These are phyloP conservation scores for Kodamaea plutei DNA, from an alignment of 1,139 yeast species.

Conservation along the genomic window DNA sequence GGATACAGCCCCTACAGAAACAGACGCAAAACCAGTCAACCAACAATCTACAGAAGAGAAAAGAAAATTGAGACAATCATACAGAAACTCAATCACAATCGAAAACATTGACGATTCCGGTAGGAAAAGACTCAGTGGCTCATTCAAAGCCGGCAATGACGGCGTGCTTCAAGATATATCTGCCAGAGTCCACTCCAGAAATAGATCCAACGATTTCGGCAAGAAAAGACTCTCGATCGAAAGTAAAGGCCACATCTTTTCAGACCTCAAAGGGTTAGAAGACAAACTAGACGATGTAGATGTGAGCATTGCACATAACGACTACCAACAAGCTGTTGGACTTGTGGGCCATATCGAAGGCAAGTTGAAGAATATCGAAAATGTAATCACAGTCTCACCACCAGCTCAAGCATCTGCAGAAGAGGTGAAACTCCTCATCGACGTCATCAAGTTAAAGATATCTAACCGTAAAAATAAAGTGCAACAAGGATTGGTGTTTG, in stretches of 20 bases:
- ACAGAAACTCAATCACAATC: slow-evolving; percentile 33
- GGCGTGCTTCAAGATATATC: slow-evolving; percentile 49
- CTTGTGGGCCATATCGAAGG: slow-evolving; percentile 42
- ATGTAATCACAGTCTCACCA: slow-evolving; percentile 7
- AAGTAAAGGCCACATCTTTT: slow-evolving; percentile 31
- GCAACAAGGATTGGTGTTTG: slow-evolving; percentile 37
- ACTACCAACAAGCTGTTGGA: slow-evolving; percentile 53
- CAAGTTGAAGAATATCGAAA: slow-evolving; percentile 22
- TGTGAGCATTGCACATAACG: slow-evolving; percentile 59
- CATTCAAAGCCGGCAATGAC: slow-evolving; percentile 33
- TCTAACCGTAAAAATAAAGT: slow-evolving; percentile 33
- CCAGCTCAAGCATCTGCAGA: slow-evolving; percentile 14
- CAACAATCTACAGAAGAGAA: slow-evolving; percentile 28
- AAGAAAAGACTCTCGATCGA: slow-evolving; percentile 8
- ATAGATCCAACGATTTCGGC: slow-evolving; percentile 46
- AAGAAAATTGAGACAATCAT: slow-evolving; percentile 37
- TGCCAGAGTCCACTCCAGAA: slow-evolving; percentile 53
- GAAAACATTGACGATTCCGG: slow-evolving; percentile 26
- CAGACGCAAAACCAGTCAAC: slow-evolving; percentile 1
- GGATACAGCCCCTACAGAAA: slow-evolving; percentile 7
- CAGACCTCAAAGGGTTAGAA: slow-evolving; percentile 51
- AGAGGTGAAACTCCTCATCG: slow-evolving; percentile 35
- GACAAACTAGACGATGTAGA: slow-evolving; percentile 66
- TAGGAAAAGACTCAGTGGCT: slow-evolving; percentile 25
- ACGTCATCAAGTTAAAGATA: slow-evolving; percentile 38